Evolutionary conservation across 169 alveolate genomes (phyloP), one percentile per base, ranked within the genome.

Genomic region (Plasmodium gaboni): DNA sequence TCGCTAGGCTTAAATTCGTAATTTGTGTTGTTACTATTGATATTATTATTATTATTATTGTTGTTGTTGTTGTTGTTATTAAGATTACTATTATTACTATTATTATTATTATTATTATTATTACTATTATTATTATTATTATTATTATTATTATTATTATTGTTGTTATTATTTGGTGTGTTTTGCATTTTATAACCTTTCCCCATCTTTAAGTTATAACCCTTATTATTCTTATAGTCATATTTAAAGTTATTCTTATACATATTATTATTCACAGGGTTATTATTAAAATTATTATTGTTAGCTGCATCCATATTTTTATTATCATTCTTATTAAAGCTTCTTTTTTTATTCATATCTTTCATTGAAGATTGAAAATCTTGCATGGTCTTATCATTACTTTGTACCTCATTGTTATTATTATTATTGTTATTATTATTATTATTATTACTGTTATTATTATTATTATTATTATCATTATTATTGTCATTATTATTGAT

Each of bases 281-380:
- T 60, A 55, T 48, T 8, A 42, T 73, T 57, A 26, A 13, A 5
- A 28, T 53, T 53, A 1, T 26, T 26, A 32, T 71, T 51, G n/a
- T n/a, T 8, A 51, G 13, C 19, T 1, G 8, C 46, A 7, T 42
- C 32, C 0, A 17, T 32, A 67, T n/a, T 42, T 15, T 32, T 74
- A 44, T 50, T 63, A 2, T 80, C 80, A 50, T 70, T 51, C n/a
- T 80, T 80, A 26, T 67, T 70, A 67, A 51, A 80, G 28, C 6
- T 68, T 15, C 71, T 57, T 38, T 67, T 80, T 61, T 80, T 80
- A 67, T 15, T 80, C 15, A 60, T 46, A 67, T 80, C 90, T 46
- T 80, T 80, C 44, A 24, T 42, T 5, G 38, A 51, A n/a, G 89
- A 15, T 22, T 76, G 63, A 68, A 48, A 48, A n/a, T 59, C 88